Conservation (phyloP, 495 filamentous ascomycete genomes). For the Hypoxylon subgilvum region DNA sequence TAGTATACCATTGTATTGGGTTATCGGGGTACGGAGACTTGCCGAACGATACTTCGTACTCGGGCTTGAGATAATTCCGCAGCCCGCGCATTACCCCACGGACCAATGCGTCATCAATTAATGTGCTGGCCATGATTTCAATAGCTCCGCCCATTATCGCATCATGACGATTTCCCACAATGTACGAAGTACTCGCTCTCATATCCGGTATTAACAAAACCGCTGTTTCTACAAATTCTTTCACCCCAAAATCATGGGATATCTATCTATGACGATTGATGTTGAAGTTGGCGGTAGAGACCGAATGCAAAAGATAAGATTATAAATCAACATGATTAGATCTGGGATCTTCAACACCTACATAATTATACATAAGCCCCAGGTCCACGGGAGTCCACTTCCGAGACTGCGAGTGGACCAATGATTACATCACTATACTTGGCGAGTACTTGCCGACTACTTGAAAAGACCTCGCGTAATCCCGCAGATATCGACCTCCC, state of each 20-base stretch:
- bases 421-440: neutral
- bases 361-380: no score
- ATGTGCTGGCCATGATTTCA: slow-evolving; percentile 18
- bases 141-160: neutral
- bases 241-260: no score
- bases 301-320: slow-evolving; percentile 22
- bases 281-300: no score
- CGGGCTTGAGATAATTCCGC: neutral
- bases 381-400: slow-evolving; percentile 6
- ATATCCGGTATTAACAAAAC: no score
- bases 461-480: neutral
- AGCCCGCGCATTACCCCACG: slow-evolving; percentile 8
- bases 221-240: no score
- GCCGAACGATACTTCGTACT: neutral
- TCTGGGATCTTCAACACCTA: neutral
- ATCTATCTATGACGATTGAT: no score
- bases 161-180: neutral
- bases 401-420: slow-evolving; percentile 1
- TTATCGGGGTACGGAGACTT: no score
- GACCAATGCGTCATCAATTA: slow-evolving; percentile 29
- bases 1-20: no score
- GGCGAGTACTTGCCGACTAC: slow-evolving; percentile 3
- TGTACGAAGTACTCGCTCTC: neutral
- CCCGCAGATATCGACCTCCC: slow-evolving; percentile 6
- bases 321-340: slow-evolving; percentile 16